Evolutionary conservation across 2,329 filamentous ascomycete species (phyloP).

Genomic region (Endoconidiophora polonica): DNA sequence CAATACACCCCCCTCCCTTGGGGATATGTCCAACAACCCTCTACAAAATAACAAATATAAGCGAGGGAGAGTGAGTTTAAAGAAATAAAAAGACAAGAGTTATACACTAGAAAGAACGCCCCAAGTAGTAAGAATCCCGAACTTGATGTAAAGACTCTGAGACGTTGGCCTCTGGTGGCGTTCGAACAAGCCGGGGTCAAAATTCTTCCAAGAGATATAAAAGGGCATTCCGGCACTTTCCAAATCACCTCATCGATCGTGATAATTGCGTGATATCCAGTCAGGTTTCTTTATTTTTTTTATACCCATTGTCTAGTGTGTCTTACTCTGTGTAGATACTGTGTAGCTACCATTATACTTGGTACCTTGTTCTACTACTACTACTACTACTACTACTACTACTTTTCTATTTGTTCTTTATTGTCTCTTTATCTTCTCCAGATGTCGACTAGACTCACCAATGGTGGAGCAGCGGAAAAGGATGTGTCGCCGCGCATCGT

Average conservation of each 20-base stretch:
- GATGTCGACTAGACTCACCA: constrained; percentile 6
- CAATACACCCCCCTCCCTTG: no score
- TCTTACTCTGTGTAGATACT: neutral
- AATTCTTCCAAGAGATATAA: constrained; percentile 1
- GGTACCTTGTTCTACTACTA: neutral
- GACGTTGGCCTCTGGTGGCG: no score
- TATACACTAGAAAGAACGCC: no score
- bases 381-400: neutral
- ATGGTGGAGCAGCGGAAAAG: constrained; percentile 12
- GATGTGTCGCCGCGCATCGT: constrained; percentile 18
- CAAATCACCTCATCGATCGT: constrained; percentile 2
- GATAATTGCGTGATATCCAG: constrained; percentile 4
- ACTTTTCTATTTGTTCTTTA: no score
- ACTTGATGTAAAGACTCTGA: no score
- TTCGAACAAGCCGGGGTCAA: no score
- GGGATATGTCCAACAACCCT: no score
- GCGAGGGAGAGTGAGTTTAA: no score
- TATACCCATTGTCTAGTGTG: neutral
- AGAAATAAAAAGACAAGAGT: no score
- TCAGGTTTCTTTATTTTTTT: no score
- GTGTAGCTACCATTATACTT: neutral
- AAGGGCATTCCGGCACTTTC: neutral
- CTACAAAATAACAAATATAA: no score
- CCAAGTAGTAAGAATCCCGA: no score
- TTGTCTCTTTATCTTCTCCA: neutral